Percentiles rank a stretch among this genome's conserved stretches.
phyloP scores from a whole-genome alignment of 352 stramenopile species.

The Aphanomyces astaci region DNA sequence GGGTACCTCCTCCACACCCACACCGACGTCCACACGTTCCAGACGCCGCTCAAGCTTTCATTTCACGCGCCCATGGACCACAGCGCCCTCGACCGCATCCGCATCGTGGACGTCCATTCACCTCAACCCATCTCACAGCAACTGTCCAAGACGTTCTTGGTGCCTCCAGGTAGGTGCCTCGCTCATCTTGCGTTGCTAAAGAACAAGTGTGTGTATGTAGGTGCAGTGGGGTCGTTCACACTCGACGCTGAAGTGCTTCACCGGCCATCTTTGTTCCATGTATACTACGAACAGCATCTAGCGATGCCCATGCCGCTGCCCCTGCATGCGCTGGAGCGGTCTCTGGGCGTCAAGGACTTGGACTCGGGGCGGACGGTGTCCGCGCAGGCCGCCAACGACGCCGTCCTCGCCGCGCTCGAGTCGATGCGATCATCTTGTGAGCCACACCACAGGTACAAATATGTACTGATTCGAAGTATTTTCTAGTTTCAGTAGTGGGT shows the following conservation, averaged over 20 bases:
- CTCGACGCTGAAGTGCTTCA: conserved; percentile 76
- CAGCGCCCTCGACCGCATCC: conserved; percentile 68
- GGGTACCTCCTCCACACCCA: conserved; percentile 50
- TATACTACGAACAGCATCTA: conserved; percentile 85
- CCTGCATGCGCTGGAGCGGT: conserved; percentile 45
- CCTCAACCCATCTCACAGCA: conserved; percentile 74
- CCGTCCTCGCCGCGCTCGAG: conserved; percentile 63
- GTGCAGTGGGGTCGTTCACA: conserved; percentile 66
- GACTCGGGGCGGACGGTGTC: conserved; percentile 72
- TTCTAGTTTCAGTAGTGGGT: too few species aligned
- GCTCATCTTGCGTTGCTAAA: neutral
- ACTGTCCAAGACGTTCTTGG: conserved; percentile 75
- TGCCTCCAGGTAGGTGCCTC: conserved; percentile 45
- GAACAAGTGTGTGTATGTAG: conserved; percentile 15
- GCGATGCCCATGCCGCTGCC: conserved; percentile 51
- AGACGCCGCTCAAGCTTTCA: conserved; percentile 62
- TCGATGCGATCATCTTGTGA: conserved; percentile 41
- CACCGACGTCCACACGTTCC: neutral
- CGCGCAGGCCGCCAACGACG: conserved; percentile 62
- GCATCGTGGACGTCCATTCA: conserved; percentile 80
- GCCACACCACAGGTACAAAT: too few species aligned
- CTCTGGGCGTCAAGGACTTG: conserved; percentile 72
- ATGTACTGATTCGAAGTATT: neutral
- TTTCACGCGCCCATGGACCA: conserved; percentile 65
- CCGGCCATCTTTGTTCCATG: conserved; percentile 66